These are phyloP conservation scores for Paecilomyces sp. DNA, from an alignment of 2,329 filamentous ascomycete species.

Conservation along the genomic window DNA sequence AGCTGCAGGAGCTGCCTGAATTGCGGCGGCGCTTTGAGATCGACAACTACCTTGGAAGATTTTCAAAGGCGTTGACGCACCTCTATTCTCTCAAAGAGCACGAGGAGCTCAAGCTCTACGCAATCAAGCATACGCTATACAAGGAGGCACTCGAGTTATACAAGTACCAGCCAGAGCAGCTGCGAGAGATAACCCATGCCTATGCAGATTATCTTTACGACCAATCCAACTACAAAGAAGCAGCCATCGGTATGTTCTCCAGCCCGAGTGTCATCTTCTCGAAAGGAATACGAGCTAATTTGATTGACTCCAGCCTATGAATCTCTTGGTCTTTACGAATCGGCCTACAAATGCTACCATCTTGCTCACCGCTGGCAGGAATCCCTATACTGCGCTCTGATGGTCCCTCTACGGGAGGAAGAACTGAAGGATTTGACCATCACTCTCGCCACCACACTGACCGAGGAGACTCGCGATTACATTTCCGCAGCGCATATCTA, in stretches of 20 bases:
- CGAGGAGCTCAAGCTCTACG: slow-evolving; percentile 71
- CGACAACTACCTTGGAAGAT: slow-evolving; percentile 76
- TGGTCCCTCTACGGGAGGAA: slow-evolving; percentile 54
- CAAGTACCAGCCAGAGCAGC: slow-evolving; percentile 66
- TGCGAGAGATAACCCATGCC: slow-evolving; percentile 62
- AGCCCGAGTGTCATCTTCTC: neutral
- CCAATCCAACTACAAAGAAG: slow-evolving; percentile 72
- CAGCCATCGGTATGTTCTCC: slow-evolving; percentile 54
- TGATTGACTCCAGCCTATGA: slow-evolving; percentile 59
- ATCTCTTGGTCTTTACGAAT: slow-evolving; percentile 65
- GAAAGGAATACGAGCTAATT: slow-evolving; percentile 2
- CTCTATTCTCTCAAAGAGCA: slow-evolving; percentile 68
- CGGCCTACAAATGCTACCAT: slow-evolving; percentile 77
- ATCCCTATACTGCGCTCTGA: slow-evolving; percentile 70
- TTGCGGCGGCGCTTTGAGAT: slow-evolving; percentile 73
- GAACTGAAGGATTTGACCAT: slow-evolving; percentile 63
- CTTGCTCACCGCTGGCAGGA: slow-evolving; percentile 86
- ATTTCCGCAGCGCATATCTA: slow-evolving; percentile 71
- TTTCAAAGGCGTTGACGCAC: slow-evolving; percentile 68
- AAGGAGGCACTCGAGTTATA: slow-evolving; percentile 70
- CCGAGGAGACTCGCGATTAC: slow-evolving; percentile 75
- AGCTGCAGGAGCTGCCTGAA: slow-evolving; percentile 66
- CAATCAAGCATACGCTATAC: slow-evolving; percentile 73
- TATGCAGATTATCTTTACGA: slow-evolving; percentile 74
- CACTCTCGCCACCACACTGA: slow-evolving; percentile 68